Evolutionary conservation across 1,139 yeast genomes (phyloP).

Genomic region (Blastobotrys proliferans): DNA sequence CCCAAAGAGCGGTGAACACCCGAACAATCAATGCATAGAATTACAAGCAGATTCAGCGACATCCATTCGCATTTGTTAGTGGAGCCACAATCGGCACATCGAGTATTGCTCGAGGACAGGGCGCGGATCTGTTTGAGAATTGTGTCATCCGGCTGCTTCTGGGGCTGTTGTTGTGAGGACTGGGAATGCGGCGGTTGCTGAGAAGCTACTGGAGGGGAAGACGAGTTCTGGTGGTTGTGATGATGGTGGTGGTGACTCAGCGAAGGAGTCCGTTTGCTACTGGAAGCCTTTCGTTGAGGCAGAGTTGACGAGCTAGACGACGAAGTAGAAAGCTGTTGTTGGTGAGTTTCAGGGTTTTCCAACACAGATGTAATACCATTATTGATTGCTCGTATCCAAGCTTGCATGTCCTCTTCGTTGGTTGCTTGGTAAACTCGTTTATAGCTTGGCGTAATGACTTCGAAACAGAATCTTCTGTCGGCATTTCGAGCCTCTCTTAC

Average conservation of each 20-base stretch:
- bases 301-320: background rate
- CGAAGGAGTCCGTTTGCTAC: conserved; percentile 3
- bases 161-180: background rate
- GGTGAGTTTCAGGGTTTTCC: conserved; percentile 18
- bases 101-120: conserved; percentile 46
- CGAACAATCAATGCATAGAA: conserved; percentile 80
- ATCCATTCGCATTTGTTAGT: conserved; percentile 77
- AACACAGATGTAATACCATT: conserved; percentile 38
- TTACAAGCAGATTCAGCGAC: conserved; percentile 66
- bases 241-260: conserved; percentile 1
- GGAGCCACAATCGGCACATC: conserved; percentile 78
- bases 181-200: conserved; percentile 1
- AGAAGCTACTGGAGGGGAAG: background rate
- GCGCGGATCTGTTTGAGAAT: conserved; percentile 9
- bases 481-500: conserved; percentile 50
- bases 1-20: conserved; percentile 74
- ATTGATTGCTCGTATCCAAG: conserved; percentile 60
- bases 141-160: conserved; percentile 2
- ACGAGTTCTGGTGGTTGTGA: background rate
- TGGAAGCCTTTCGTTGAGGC: conserved; percentile 4
- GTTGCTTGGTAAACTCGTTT: conserved; percentile 77
- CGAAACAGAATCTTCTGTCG: conserved; percentile 60
- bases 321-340: too few species aligned
- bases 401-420: conserved; percentile 59
- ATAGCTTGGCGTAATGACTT: conserved; percentile 67